Base-by-base conservation (phyloP, 805 yeast genomes). In the Cephaloascus albidus region DNA sequence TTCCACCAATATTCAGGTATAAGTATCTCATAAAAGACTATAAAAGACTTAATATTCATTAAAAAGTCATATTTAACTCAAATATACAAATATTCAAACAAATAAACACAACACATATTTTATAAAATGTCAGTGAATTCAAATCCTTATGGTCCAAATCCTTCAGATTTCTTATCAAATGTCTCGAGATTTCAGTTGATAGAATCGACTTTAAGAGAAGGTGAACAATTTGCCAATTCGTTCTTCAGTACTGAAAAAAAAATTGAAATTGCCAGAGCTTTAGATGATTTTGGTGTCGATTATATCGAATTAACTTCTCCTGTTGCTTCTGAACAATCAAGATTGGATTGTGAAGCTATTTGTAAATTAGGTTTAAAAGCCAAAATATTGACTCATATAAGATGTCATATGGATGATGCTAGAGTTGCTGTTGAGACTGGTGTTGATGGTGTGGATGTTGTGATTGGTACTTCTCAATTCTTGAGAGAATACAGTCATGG, bases 321-420 rank as follows among this genome's bases (percentile, higher is more conserved):
- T 10, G 97, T 94, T 44, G 97, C 98, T 33, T 81, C 93, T 42
- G 97, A 90, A 63, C 97, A 90, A 70, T 78, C 89, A 43, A 78
- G 93, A 59, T 65, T 59, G 44, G 98, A 90, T 64, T 90, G 97
- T 72, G 97, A 93, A 70, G 97, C 97, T 43, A 90, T 90, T 52
- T 93, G 97, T 75, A 90, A 93, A 72, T 74, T 93, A 51, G 97
- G 97, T 10, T 78, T 90, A 61, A 87, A 85, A 68, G 90, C 97
- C 47, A 90, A 93, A 71, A 87, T 93, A 47, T 76, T 90, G 50
- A 90, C 98, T 37, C 97, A 90, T 63, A 93, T 93, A 51, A 79
- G 97, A 65, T 90, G 98, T 67, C 97, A 90, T 68, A 90, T 90
- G 97, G 97, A 90, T 63, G 98, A 93, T 56, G 98, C 97, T 41